A percentile compares a stretch with the other conserved stretches of the same genome.
These are phyloP conservation scores for Arachnomyces sp. DNA, from an alignment of 2,329 filamentous ascomycete species.

Conservation along the genomic window DNA sequence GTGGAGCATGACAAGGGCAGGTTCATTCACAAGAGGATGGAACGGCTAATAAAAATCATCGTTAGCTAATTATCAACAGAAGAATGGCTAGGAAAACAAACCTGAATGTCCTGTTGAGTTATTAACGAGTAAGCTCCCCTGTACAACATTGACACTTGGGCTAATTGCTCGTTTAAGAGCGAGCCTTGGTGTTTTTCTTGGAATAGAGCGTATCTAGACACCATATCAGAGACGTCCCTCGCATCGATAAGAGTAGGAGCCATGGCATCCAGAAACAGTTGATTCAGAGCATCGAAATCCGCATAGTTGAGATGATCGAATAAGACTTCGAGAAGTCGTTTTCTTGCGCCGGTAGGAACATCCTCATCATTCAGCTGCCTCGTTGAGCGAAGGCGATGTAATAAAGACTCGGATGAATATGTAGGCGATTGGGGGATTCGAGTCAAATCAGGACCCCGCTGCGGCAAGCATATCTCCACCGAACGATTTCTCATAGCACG, in stretches of 20 bases:
- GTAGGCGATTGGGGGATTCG: constrained; percentile 18
- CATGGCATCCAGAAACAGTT: background rate
- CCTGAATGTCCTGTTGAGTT: constrained; percentile 8
- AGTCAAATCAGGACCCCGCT: constrained; percentile 23
- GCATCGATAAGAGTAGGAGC: background rate
- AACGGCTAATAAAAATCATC: constrained; percentile 23
- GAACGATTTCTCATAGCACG: constrained; percentile 94
- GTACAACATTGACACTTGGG: no score
- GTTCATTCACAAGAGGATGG: constrained; percentile 34
- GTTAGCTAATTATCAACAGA: constrained; percentile 6
- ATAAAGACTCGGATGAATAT: constrained; percentile 30
- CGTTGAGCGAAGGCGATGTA: constrained; percentile 32
- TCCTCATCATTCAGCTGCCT: constrained; percentile 18
- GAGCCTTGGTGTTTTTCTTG: no score
- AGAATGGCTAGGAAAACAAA: constrained; percentile 3
- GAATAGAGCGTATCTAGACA: background rate
- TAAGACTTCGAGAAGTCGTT: constrained; percentile 21
- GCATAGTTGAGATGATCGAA: constrained; percentile 26
- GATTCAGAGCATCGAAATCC: no score
- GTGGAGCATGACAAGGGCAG: constrained; percentile 19
- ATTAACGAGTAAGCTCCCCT: background rate
- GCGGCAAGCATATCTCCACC: constrained; percentile 72
- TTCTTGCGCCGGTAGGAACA: constrained; percentile 9
- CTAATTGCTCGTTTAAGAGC: no score
- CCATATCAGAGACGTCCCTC: background rate